A percentile compares a stretch with the other conserved stretches of the same genome.
Evolutionary conservation across 2,329 filamentous ascomycete genomes (phyloP).

Genomic region (Pseudogymnoascus sp.): DNA sequence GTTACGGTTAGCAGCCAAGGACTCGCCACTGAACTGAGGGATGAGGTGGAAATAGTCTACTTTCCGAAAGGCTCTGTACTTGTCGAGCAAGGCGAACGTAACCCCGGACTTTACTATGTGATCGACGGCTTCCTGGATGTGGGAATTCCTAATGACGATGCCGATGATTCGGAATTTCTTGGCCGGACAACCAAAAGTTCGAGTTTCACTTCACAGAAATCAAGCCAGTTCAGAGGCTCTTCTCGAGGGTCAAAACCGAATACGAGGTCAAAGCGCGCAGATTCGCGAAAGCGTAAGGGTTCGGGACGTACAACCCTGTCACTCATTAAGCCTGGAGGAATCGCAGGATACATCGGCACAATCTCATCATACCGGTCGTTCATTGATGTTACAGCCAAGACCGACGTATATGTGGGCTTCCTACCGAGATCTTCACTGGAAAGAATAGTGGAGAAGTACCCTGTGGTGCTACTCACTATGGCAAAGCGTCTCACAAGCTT

Average conservation of each 20-base stretch:
- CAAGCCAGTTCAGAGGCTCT: conserved; percentile 40
- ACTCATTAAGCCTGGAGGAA: conserved; percentile 85
- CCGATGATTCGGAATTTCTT: conserved; percentile 26
- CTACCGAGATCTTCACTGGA: conserved; percentile 80
- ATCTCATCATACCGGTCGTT: conserved; percentile 94
- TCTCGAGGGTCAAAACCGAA: conserved; percentile 24
- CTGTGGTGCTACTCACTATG: conserved; percentile 88
- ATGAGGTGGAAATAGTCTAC: conserved; percentile 94
- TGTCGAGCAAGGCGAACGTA: conserved; percentile 95
- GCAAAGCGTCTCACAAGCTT: conserved; percentile 89
- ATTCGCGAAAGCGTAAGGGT: conserved; percentile 43
- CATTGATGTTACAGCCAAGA: conserved; percentile 94
- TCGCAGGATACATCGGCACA: conserved; percentile 90
- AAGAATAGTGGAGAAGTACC: conserved; percentile 86
- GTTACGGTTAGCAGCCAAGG: conserved; percentile 55
- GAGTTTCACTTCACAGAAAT: conserved; percentile 22
- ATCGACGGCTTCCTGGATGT: conserved; percentile 96
- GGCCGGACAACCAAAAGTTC: conserved; percentile 20
- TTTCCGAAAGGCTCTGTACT: conserved; percentile 92
- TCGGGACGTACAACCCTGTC: conserved; percentile 67
- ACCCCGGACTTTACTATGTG: conserved; percentile 93
- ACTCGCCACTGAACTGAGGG: conserved; percentile 72
- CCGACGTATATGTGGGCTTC: conserved; percentile 96
- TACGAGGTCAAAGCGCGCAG: conserved; percentile 23
- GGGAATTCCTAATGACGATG: conserved; percentile 62